Percentiles rank a stretch among this genome's conserved stretches.
Evolutionary conservation across 1,284 basidiomycete genomes (phyloP).

Genomic region (Leccinum griseonigrum): DNA sequence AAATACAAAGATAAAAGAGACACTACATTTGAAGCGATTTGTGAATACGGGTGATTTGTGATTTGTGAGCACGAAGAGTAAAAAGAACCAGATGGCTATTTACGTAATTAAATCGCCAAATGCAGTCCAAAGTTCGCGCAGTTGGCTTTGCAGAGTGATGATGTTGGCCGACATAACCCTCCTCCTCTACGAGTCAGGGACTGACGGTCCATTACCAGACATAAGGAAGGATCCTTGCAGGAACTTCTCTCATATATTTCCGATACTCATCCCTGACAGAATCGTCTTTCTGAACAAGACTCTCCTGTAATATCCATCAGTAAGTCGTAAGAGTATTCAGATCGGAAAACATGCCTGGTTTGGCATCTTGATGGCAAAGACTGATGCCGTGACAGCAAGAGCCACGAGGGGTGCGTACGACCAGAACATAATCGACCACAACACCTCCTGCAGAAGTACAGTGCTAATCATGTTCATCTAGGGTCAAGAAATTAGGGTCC

Average conservation of each 20-base stretch:
- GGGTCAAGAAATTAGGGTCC: neutral
- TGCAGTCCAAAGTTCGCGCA: too few species aligned
- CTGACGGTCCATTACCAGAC: constrained; percentile 27
- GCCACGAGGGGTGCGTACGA: constrained; percentile 29
- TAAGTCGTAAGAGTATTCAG: neutral
- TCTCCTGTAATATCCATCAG: constrained; percentile 11
- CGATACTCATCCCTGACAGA: constrained; percentile 24
- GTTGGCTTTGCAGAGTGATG: too few species aligned
- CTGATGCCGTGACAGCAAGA: constrained; percentile 20
- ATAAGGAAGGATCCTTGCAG: constrained; percentile 31
- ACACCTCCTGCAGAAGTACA: constrained; percentile 20
- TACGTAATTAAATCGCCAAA: too few species aligned
- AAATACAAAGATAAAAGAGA: too few species aligned
- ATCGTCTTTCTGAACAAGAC: constrained; percentile 16
- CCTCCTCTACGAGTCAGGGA: neutral
- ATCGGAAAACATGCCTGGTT: constrained; percentile 25
- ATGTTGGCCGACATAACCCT: too few species aligned
- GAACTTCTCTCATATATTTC: constrained; percentile 33
- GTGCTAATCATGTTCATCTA: constrained; percentile 13
- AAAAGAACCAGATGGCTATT: too few species aligned
- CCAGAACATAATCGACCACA: constrained; percentile 32
- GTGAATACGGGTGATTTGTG: too few species aligned
- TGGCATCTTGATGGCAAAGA: constrained; percentile 32
- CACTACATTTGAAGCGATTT: too few species aligned
- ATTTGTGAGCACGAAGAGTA: too few species aligned